These are phyloP conservation scores for Cryptococcus amylolentus DNA, from an alignment of 1,284 basidiomycete species.

Conservation along the genomic window DNA sequence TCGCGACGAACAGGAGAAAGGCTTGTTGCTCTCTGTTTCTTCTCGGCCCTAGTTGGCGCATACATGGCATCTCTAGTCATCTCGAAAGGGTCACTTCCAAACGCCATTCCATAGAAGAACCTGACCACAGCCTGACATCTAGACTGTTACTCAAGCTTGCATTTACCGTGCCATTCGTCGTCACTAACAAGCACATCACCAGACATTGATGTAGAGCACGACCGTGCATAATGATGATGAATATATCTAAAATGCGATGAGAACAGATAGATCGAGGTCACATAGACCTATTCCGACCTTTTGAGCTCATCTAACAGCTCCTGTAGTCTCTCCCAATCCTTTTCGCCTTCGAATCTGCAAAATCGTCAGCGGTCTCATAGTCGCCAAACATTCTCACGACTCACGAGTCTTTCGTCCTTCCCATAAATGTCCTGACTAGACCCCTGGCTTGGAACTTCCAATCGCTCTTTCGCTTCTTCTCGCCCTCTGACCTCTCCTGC, in stretches of 20 bases:
- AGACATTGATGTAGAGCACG: too few relatives aligned
- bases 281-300: slow-evolving; percentile 18
- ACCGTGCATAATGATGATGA: too few relatives aligned
- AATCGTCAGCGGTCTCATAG: background rate
- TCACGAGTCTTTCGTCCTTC: slow-evolving; percentile 53
- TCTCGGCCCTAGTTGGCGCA: too few relatives aligned
- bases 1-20: too few relatives aligned
- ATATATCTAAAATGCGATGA: background rate
- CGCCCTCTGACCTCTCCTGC: slow-evolving; percentile 25
- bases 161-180: too few relatives aligned
- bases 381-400: slow-evolving; percentile 12
- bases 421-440: slow-evolving; percentile 83
- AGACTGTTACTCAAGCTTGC: too few relatives aligned
- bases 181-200: too few relatives aligned
- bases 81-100: too few relatives aligned
- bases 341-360: slow-evolving; percentile 71
- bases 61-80: too few relatives aligned
- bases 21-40: too few relatives aligned
- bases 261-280: background rate
- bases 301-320: slow-evolving; percentile 54
- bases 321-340: slow-evolving; percentile 71
- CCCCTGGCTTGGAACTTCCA: slow-evolving; percentile 86
- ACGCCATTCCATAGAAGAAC: too few relatives aligned
- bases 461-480: slow-evolving; percentile 50
- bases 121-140: too few relatives aligned